Base-by-base conservation (phyloP, 495 filamentous ascomycete genomes). In the Podospora appendiculata region DNA sequence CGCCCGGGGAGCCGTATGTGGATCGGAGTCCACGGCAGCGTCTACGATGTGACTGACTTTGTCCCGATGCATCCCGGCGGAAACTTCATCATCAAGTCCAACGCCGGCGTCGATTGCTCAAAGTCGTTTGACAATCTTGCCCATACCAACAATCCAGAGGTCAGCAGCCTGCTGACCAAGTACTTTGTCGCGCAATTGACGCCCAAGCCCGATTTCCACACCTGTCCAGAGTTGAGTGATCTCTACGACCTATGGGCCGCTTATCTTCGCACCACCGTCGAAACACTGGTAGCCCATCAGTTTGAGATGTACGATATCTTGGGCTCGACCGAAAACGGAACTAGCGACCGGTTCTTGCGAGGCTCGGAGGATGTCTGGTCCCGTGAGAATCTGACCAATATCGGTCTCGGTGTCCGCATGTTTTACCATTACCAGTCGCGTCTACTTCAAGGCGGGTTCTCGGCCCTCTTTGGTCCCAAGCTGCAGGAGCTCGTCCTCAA, bases 361-460 rank as follows among this genome's bases (percentile, higher is more conserved):
- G 50, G 60, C 13, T 57, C 60, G 0, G 62, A 58, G 9, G 66
- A 73, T 16, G 60, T 77, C 45, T 77, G 74, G 74, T 66, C 69
- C 11, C 70, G 65, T 8, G 72, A 70, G 18, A 59, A 68, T 25
- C 50, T 76, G 38, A 59, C 71, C 18, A 76, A 72, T 45, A 71
- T 73, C 42, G 58, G 60, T 0, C 67, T 74, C 10, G 74, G 74
- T 14, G 66, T 78, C 9, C 67, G 74, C 19, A 73, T 70, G 44
- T 77, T 78, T 48, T 78, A 77, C 49, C 62, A 71, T 38, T 77
- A 77, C 51, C 75, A 78, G 63, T 72, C 68, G 25, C 66, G 75
- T 14, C 60, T 77, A 7, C 68, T 78, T n/a, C 73, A 77, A 51
- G 67, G 65, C n/a, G 73, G 73, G 2, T 78, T 78, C 51, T 63